phyloP scores from a whole-genome alignment of 1,284 basidiomycete genomes.

The Fereydounia khargensis region DNA sequence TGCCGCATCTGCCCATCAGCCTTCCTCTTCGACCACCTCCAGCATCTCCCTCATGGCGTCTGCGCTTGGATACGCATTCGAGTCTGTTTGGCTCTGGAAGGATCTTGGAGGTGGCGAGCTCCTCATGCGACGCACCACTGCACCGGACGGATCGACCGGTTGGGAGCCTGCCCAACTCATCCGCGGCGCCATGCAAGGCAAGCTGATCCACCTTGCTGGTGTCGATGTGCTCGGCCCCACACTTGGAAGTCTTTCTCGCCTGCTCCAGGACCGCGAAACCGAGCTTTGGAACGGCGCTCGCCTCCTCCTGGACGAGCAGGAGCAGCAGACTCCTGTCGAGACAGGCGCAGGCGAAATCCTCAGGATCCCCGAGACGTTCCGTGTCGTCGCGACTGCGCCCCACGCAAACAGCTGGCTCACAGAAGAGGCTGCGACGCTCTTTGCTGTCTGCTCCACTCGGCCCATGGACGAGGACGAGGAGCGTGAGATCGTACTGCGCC shows the following conservation, averaged over 20 bases:
- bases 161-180: conserved; percentile 54
- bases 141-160: conserved; percentile 47
- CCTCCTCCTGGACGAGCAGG: conserved; percentile 5
- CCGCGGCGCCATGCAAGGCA: conserved; percentile 52
- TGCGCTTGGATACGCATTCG: conserved; percentile 56
- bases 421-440: conserved; percentile 55
- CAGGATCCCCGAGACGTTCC: conserved; percentile 44
- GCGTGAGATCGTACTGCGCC: conserved; percentile 32
- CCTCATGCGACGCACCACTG: conserved; percentile 51
- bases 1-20: conserved; percentile 29
- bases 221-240: conserved; percentile 58
- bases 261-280: conserved; percentile 51
- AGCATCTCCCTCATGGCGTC: conserved; percentile 54
- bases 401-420: conserved; percentile 54
- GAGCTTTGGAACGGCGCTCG: conserved; percentile 54
- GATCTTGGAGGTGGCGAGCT: conserved; percentile 58
- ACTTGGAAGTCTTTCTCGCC: conserved; percentile 44
- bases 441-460: conserved; percentile 50
- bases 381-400: conserved; percentile 55
- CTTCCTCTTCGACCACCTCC: conserved; percentile 57
- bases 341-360: conserved; percentile 9
- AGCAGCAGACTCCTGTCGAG: not conserved
- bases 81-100: conserved; percentile 58
- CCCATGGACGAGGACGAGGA: conserved; percentile 58
- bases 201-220: conserved; percentile 58